Percentiles rank a stretch among this genome's conserved stretches.
Evolutionary conservation across 1,284 basidiomycete species (phyloP).

Genomic region (Agaricales sp.): DNA sequence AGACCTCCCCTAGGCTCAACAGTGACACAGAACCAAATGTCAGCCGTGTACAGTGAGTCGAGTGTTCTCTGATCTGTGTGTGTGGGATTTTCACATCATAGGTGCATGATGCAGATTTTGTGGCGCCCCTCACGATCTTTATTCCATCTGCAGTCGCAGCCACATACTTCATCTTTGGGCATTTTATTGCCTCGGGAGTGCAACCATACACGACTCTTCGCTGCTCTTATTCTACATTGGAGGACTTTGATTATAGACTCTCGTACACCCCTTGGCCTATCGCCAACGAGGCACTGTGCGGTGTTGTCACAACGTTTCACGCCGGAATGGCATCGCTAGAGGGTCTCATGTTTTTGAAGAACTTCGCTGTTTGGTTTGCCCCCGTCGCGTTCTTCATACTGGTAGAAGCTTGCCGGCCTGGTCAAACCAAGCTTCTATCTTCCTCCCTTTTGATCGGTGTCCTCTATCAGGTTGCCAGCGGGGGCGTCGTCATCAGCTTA

Average conservation of each 20-base stretch:
- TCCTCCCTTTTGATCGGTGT: conserved; percentile 23
- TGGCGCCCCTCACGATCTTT: conserved; percentile 1
- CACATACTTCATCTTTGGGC: background rate
- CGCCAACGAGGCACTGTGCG: background rate
- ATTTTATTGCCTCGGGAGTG: background rate
- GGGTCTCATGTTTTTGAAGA: background rate
- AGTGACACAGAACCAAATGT: too few species aligned
- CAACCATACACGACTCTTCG: background rate
- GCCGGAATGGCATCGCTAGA: background rate
- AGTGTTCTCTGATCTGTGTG: too few species aligned
- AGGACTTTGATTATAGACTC: background rate
- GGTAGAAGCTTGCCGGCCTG: conserved; percentile 21
- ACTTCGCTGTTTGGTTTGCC: conserved; percentile 3
- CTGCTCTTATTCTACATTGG: background rate
- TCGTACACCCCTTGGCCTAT: background rate
- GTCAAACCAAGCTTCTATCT: conserved; percentile 18
- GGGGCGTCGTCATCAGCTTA: conserved; percentile 27
- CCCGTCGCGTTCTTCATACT: conserved; percentile 19
- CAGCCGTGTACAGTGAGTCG: too few species aligned
- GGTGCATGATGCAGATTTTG: too few species aligned
- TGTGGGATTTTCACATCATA: too few species aligned
- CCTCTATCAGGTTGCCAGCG: conserved; percentile 22
- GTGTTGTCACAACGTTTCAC: background rate
- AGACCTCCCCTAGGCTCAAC: too few species aligned
- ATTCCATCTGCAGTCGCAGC: background rate